A percentile compares a stretch with the other conserved stretches of the same genome.
These are phyloP conservation scores for Gorgonomyces haynaldii DNA, from an alignment of 192 early-diverging fungal genomes.

Conservation along the genomic window DNA sequence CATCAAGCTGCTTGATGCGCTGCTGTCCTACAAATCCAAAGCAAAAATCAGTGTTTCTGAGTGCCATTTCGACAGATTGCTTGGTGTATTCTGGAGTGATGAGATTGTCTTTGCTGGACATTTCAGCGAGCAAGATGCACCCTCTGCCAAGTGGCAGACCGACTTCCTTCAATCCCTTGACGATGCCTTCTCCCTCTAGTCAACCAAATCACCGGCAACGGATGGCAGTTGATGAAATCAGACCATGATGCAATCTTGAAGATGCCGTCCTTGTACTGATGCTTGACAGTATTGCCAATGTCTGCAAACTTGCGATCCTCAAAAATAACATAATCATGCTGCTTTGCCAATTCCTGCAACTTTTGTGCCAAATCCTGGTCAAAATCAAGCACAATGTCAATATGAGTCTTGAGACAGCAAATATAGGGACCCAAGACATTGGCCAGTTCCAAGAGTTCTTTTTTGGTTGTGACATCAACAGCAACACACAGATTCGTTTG, in stretches of 20 bases:
- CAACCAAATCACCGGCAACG: too few species aligned
- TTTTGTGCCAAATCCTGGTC: constrained; percentile 65
- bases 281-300: constrained; percentile 84
- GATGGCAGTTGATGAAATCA: constrained; percentile 92
- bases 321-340: constrained; percentile 95
- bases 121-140: constrained; percentile 87
- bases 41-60: constrained; percentile 76
- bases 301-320: constrained; percentile 5
- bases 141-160: constrained; percentile 65
- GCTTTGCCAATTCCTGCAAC: constrained; percentile 60
- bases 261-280: constrained; percentile 83
- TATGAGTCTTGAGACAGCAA: constrained; percentile 95
- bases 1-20: constrained; percentile 28
- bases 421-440: constrained; percentile 88
- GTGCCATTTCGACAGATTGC: constrained; percentile 77
- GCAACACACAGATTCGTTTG: constrained; percentile 82
- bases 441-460: constrained; percentile 76
- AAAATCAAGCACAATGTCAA: constrained; percentile 91
- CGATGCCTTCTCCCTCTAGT: constrained; percentile 94
- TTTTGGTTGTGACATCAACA: constrained; percentile 81
- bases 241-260: constrained; percentile 92
- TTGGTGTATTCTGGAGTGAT: constrained; percentile 73
- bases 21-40: constrained; percentile 88
- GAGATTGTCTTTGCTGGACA: constrained; percentile 87
- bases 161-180: constrained; percentile 80